A percentile compares a stretch with the other conserved stretches of the same genome.
phyloP scores from a whole-genome alignment of 306 rosid genomes.

The Lathyrus tuberosus region DNA sequence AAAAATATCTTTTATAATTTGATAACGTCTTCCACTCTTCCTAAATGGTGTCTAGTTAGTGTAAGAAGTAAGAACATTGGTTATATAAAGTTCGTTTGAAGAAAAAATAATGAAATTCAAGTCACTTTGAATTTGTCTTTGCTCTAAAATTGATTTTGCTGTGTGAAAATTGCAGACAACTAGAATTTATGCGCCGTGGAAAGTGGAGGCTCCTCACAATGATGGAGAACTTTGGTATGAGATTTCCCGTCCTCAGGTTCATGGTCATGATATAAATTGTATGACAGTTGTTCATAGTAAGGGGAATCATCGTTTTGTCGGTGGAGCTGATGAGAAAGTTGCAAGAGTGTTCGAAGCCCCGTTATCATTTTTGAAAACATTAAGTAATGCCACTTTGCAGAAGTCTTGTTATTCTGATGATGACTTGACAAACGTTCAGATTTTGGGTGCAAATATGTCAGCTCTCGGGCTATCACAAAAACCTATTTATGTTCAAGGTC shows the following conservation, averaged over 20 bases:
- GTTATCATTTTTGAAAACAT: constrained; percentile 81
- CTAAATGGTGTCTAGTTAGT: constrained; percentile 25
- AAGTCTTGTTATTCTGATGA: constrained; percentile 58
- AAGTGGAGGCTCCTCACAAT: constrained; percentile 52
- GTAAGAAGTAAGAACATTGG: constrained; percentile 28
- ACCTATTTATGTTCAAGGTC: constrained; percentile 86
- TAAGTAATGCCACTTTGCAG: constrained; percentile 69
- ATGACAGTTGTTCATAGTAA: constrained; percentile 68
- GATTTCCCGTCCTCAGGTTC: constrained; percentile 93
- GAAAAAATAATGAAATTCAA: constrained; percentile 20
- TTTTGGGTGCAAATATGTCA: constrained; percentile 99
- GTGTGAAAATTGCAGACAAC: constrained; percentile 66
- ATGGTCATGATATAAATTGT: constrained; percentile 95
- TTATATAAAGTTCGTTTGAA: constrained; percentile 14
- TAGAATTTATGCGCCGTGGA: constrained; percentile 87
- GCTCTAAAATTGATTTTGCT: constrained; percentile 26
- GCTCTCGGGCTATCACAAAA: constrained; percentile 97
- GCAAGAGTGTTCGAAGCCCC: constrained; percentile 98
- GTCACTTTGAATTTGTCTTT: constrained; percentile 22
- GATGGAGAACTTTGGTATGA: constrained; percentile 76
- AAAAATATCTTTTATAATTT: constrained; percentile 16
- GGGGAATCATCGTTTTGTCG: constrained; percentile 87
- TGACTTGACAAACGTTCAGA: constrained; percentile 62
- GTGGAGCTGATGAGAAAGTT: constrained; percentile 99
- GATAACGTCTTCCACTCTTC: constrained; percentile 15